Evolutionary conservation across 2,329 filamentous ascomycete species (phyloP), one percentile per base, ranked within the genome.

Genomic region (Nemania serpens): DNA sequence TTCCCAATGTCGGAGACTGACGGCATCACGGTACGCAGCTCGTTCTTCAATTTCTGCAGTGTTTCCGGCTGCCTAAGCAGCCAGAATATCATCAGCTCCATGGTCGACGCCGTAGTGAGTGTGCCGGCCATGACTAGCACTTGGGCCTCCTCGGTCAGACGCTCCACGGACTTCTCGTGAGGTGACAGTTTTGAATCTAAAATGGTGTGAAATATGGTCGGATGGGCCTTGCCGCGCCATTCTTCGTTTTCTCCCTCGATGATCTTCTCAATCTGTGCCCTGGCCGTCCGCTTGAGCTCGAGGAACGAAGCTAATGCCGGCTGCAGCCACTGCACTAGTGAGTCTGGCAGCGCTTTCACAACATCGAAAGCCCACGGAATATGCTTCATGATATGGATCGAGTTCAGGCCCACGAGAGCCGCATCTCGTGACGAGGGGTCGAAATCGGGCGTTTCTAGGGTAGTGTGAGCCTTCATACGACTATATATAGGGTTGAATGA

Each of bases 71-170:
- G 49, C 3, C 37, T 55, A n/a, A 64, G 50, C 13, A 64, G 33
- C 48, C 55, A 61, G 50, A 50, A 64, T 2, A 33, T 43, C n/a
- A 53, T 53, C 1, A 52, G 20, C 17, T 48, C 55, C 18, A 61
- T n/a, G 1, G 36, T 54, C 9, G 25, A 55, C 10, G 57, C 55
- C 5, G 54, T 61, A 36, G 61, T 61, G 3, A 57, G 45, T 18
- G 61, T 64, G 2, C 61, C 61, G 9, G 59, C 59, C 54, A 58
- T 52, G 15, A 61, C 36, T 6, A 54, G 39, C 4, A 59, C 46
- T 33, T 55, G 55, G 37, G 49, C 55, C 25, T 62, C 59, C 20
- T 58, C 49, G n/a, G 59, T 46, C 11, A 58, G 33, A 2, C 59
- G 48, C 5, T 58, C 54, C 10, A 54, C 42, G 3, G 54, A 20